Evolutionary conservation across 75 land plant genomes (phyloP), one percentile per base, ranked within the genome.

Genomic region (Ceratopteris richardii): DNA sequence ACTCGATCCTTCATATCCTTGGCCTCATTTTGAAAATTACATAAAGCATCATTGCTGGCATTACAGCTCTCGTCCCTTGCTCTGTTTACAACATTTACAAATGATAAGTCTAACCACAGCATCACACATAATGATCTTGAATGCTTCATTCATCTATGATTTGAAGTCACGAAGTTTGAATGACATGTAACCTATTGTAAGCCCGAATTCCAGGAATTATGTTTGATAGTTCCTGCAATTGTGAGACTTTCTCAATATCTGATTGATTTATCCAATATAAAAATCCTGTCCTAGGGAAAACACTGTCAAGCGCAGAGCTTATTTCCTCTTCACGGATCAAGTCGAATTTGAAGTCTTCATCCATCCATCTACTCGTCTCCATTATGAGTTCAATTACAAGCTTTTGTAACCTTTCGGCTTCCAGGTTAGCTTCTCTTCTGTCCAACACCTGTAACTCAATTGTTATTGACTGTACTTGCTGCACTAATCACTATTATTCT

Each of bases 221-320:
- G 14, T 61, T 63, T 20, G 59, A 63, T 6, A 68, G 44, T 30
- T 68, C 71, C 30, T 68, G 58, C 64, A 68, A 28, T 37, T 68
- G 71, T 30, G 61, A 17, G 31, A 51, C 48, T 43, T 68, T 68
- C 27, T 68, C 64, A 20, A 53, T 33, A 22, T 44, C 43, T 23
- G 71, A 18, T 21, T 60, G 46, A 11, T 68, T 63, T 63, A 68
- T 68, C 64, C 64, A 68, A 40, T 54, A 61, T 10, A 68, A 40
- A 52, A 68, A 61, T 0, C 71, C 58, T 62, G 61, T 61, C 51
- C 71, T 61, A 22, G 71, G 71, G 25, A 68, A 68, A 31, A 68
- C 56, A 61, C 71, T 68, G 33, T 68, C 65, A 2, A 68, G 31
- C 12, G 64, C 64, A 3, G 47, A 40, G 1, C 27, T 21, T 13